Evolutionary conservation across 495 filamentous ascomycete genomes (phyloP), one percentile per base, ranked within the genome.

Genomic region (Podospora tetraspora): DNA sequence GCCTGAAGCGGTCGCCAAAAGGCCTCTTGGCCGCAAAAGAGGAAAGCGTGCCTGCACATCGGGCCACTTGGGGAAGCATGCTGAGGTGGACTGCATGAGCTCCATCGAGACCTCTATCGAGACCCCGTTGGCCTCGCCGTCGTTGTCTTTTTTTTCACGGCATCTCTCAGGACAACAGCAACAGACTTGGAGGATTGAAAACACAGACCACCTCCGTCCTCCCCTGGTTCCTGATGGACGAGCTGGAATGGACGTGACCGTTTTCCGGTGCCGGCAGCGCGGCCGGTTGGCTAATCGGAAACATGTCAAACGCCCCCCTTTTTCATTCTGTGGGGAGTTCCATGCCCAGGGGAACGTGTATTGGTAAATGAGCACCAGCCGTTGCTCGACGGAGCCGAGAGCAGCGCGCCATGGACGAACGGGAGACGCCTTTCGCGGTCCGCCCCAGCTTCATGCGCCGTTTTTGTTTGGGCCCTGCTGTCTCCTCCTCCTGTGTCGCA

Each of bases 41-140:
- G 71, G 72, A 70, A 75, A 69, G 30, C 62, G 73, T 75, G 63
- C 73, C 73, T 75, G 73, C 68, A 70, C 72, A 71, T 72, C 68
- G 30, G 21, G 21, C 32, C 65, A 61, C 29, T 56, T 23, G 30
- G 3, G 37, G 3, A 57, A 69, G 70, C 70, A 67, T 34, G 66
- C 61, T 70, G 67, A 65, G 58, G 66, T 70, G 68, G 57, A 62
- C 68, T 70, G 61, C 69, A 23, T 61, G 12, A 27, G 67, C n/a
- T n/a, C 34, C 57, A 63, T n/a, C 43, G 43, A 32, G 29, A 13
- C 12, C 34, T 37, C 34, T 5, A 13, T 37, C 13, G 34, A 37
- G 34, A 43, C 34, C 34, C 13, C 29, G 29, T 13, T 16, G 13
- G 5, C 34, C 12, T 43, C 34, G 34, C 34, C 34, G 13, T 43